A percentile compares a stretch with the other conserved stretches of the same genome.
These are phyloP conservation scores for Ceratocystis albifundus DNA, from an alignment of 2,329 filamentous ascomycete species.

Conservation along the genomic window DNA sequence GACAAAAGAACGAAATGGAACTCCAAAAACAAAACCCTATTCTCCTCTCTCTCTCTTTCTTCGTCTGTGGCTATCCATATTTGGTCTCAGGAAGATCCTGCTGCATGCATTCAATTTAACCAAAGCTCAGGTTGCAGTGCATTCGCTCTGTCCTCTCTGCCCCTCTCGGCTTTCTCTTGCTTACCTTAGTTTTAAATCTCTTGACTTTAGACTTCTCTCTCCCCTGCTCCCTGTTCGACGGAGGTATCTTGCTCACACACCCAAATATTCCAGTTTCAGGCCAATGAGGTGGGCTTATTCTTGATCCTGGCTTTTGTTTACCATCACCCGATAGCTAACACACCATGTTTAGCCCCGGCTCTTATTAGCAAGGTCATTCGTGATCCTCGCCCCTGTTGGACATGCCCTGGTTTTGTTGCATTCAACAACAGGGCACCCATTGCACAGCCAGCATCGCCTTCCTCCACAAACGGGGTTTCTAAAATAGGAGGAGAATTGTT, in stretches of 20 bases:
- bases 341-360: not conserved
- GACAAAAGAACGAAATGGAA: not conserved
- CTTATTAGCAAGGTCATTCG: not conserved
- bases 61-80: not conserved
- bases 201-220: not conserved
- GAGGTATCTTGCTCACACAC: not conserved
- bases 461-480: not conserved
- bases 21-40: not conserved
- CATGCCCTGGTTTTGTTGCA: not conserved
- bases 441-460: not conserved
- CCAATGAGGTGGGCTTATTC: not conserved
- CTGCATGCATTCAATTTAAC: conserved; percentile 10
- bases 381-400: not conserved
- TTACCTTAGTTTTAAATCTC: not conserved
- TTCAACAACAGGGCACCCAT: not conserved
- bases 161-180: not conserved
- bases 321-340: not conserved
- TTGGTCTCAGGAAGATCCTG: not conserved
- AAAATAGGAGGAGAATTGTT: not conserved
- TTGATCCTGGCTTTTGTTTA: not conserved
- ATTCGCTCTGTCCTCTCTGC: not conserved
- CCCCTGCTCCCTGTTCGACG: not conserved
- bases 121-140: not conserved
- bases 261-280: not conserved
- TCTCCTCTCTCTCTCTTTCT: not conserved